These are phyloP conservation scores for Sisymbrium irio DNA, from an alignment of 345 rosid species.

Conservation along the genomic window DNA sequence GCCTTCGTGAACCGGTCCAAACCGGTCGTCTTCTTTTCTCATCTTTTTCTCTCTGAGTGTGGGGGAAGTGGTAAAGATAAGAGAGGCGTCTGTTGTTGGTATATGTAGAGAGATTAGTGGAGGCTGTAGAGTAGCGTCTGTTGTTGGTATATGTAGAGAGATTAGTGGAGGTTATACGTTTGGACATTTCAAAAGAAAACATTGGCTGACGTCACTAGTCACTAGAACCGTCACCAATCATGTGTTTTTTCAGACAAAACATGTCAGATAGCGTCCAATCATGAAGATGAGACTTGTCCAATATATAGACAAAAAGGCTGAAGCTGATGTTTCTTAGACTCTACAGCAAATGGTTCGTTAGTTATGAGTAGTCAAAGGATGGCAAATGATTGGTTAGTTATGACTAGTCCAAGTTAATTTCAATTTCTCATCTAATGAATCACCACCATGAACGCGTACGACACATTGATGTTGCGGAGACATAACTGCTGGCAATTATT, in stretches of 20 bases:
- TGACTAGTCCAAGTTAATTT: background rate
- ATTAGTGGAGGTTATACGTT: background rate
- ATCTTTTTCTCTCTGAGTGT: background rate
- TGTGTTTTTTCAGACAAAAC: background rate
- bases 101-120: background rate
- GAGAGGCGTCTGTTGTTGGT: background rate
- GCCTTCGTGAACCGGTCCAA: background rate
- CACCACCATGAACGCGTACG: background rate
- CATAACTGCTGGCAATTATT: background rate
- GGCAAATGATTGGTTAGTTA: background rate
- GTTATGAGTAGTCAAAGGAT: background rate
- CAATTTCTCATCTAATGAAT: background rate
- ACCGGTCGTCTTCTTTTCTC: conserved; percentile 19
- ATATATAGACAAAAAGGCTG: background rate
- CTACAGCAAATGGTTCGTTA: background rate
- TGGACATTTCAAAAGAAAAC: background rate
- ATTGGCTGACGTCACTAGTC: conserved; percentile 16
- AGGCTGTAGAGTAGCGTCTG: background rate
- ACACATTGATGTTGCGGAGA: background rate
- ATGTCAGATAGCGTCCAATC: background rate
- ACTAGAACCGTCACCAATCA: background rate
- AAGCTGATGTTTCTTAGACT: background rate
- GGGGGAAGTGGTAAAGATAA: background rate
- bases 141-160: background rate
- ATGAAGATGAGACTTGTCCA: background rate